These are phyloP conservation scores for Penicillium diatomitis DNA, from an alignment of 495 filamentous ascomycete species.

Conservation along the genomic window DNA sequence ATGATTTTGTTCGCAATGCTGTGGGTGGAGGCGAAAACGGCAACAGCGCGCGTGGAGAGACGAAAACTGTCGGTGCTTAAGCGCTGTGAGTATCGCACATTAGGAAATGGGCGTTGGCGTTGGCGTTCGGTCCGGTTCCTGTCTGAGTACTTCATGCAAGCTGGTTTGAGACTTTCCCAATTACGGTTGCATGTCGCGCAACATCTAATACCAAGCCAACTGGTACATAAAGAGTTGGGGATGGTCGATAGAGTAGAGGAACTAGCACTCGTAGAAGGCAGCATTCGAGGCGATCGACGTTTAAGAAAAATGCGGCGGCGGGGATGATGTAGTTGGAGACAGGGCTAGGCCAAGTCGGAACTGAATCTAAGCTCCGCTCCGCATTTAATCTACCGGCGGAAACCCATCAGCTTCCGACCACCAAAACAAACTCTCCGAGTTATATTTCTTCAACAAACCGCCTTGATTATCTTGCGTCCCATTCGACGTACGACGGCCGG, in stretches of 20 bases:
- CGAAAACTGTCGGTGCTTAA: constrained; percentile 17
- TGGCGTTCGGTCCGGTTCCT: background rate
- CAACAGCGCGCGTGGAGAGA: constrained; percentile 19
- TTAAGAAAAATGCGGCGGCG: no score
- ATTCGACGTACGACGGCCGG: background rate
- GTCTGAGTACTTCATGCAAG: no score
- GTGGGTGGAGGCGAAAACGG: constrained; percentile 32
- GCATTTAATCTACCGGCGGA: constrained; percentile 16
- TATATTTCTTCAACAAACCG: background rate
- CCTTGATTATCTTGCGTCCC: background rate
- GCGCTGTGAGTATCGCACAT: constrained; percentile 1
- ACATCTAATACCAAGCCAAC: no score
- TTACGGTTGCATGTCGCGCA: no score
- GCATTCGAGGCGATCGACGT: background rate
- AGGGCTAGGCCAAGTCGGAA: background rate
- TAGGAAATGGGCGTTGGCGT: constrained; percentile 9
- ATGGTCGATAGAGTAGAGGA: no score
- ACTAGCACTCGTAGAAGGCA: background rate
- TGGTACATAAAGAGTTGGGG: no score
- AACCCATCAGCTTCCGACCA: constrained; percentile 20
- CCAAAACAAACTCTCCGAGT: constrained; percentile 1
- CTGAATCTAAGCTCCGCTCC: constrained; percentile 11
- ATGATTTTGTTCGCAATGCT: constrained; percentile 35
- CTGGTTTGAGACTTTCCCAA: background rate
- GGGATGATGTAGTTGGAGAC: background rate